These are phyloP conservation scores for Ilyonectria sp. DNA, from an alignment of 2,329 filamentous ascomycete genomes.

Conservation along the genomic window DNA sequence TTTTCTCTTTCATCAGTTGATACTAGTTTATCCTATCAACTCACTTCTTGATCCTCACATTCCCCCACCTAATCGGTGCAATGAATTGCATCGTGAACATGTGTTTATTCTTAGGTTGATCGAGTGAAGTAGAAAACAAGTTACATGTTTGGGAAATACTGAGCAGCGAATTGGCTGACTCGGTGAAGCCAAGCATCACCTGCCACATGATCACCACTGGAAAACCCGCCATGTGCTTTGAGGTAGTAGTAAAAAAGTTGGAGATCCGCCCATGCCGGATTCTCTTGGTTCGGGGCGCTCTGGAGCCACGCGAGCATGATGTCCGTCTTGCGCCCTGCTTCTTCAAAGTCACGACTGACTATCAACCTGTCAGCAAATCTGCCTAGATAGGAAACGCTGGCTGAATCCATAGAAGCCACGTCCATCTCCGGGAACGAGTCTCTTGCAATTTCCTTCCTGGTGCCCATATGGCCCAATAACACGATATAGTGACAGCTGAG, in stretches of 20 bases:
- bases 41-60: not conserved
- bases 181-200: not conserved
- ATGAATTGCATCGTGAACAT: constrained; percentile 6
- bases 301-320: constrained; percentile 6
- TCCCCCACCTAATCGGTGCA: not conserved
- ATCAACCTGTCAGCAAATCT: constrained; percentile 6
- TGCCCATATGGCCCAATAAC: not conserved
- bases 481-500: not conserved
- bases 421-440: constrained; percentile 3
- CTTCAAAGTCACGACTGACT: not conserved
- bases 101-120: not conserved
- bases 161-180: not conserved
- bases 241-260: constrained; percentile 10
- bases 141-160: constrained; percentile 12
- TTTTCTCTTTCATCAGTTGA: not conserved
- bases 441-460: not conserved
- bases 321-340: not conserved
- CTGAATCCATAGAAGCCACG: not conserved
- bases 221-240: constrained; percentile 10
- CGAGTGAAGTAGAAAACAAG: not conserved
- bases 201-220: constrained; percentile 1
- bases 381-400: not conserved
- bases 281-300: not conserved
- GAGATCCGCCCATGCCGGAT: constrained; percentile 11
- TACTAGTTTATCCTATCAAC: not conserved